phyloP scores from a whole-genome alignment of 2,329 filamentous ascomycete genomes.

The Aspergillus hiratsukae region DNA sequence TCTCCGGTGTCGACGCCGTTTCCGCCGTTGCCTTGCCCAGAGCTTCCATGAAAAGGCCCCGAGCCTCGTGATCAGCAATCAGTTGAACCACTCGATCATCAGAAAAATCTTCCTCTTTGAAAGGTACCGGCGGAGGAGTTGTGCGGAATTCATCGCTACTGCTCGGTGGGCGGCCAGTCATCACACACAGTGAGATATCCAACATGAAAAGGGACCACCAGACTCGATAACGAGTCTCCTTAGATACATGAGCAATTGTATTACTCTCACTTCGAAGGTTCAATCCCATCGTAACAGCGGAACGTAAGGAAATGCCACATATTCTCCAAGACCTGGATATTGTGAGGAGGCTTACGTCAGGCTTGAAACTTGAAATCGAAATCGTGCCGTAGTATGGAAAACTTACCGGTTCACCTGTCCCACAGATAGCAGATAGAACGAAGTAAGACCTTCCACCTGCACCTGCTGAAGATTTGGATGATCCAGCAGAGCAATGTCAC shows the following conservation, averaged over 20 bases:
- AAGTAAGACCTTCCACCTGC: conserved; percentile 39
- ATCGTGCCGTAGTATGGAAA: neutral
- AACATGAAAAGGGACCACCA: conserved; percentile 44
- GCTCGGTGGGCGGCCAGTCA: conserved; percentile 41
- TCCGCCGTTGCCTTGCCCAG: conserved; percentile 10
- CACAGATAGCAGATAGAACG: conserved; percentile 38
- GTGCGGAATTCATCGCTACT: conserved; percentile 38
- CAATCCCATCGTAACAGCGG: conserved; percentile 39
- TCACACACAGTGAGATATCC: conserved; percentile 38
- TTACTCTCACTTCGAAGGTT: conserved; percentile 40
- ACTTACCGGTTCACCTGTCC: conserved; percentile 42
- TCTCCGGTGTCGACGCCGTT: conserved; percentile 8
- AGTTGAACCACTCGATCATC: conserved; percentile 28
- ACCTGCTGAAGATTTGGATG: conserved; percentile 42
- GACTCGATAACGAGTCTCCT: conserved; percentile 40
- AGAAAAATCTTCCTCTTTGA: conserved; percentile 35
- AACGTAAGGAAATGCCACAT: conserved; percentile 38
- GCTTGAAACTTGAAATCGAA: neutral
- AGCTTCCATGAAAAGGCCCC: conserved; percentile 24
- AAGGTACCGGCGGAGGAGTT: conserved; percentile 38
- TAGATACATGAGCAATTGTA: conserved; percentile 31
- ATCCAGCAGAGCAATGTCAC: conserved; percentile 31
- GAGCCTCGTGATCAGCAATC: conserved; percentile 31
- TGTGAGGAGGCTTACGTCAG: neutral
- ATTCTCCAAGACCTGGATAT: conserved; percentile 39